phyloP scores from a whole-genome alignment of 495 filamentous ascomycete genomes.

The Aspergillus sclerotioniger region DNA sequence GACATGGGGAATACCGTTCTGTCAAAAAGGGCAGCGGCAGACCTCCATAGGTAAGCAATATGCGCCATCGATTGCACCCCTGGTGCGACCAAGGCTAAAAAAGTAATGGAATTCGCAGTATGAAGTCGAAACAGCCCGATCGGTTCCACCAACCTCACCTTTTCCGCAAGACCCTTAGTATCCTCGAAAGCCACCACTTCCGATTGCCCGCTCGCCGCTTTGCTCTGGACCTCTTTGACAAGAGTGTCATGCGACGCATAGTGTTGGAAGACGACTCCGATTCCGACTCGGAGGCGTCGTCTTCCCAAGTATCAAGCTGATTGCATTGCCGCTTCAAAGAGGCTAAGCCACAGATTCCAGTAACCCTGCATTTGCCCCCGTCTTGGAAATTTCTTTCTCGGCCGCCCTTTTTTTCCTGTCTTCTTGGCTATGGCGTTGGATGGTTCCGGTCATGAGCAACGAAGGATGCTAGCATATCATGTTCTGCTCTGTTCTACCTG shows the following conservation, averaged over 20 bases:
- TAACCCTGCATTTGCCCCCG: background rate
- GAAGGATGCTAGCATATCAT: slow-evolving; percentile 20
- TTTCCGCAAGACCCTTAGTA: slow-evolving; percentile 76
- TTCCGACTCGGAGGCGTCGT: slow-evolving; percentile 36
- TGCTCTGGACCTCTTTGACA: slow-evolving; percentile 91
- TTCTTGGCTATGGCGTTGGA: slow-evolving; percentile 14
- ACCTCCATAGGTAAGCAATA: slow-evolving; percentile 58
- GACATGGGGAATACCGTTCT: slow-evolving; percentile 88
- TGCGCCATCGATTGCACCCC: background rate
- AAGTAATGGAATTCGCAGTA: slow-evolving; percentile 34
- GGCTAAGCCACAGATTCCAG: background rate
- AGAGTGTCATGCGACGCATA: slow-evolving; percentile 76
- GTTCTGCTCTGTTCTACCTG: slow-evolving; percentile 9
- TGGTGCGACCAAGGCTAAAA: slow-evolving; percentile 15
- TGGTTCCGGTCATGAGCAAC: slow-evolving; percentile 20
- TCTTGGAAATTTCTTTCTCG: background rate
- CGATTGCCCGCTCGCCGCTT: slow-evolving; percentile 79
- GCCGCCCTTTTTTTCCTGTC: slow-evolving; percentile 2
- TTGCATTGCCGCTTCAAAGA: background rate
- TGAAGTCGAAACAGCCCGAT: slow-evolving; percentile 64
- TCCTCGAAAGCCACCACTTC: slow-evolving; percentile 91
- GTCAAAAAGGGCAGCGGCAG: slow-evolving; percentile 69
- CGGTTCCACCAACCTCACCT: slow-evolving; percentile 72
- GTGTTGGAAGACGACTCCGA: slow-evolving; percentile 66
- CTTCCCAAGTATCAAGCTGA: slow-evolving; percentile 25